phyloP scores from a whole-genome alignment of 495 filamentous ascomycete species.

The Hyphodiscus hymeniophilus region DNA sequence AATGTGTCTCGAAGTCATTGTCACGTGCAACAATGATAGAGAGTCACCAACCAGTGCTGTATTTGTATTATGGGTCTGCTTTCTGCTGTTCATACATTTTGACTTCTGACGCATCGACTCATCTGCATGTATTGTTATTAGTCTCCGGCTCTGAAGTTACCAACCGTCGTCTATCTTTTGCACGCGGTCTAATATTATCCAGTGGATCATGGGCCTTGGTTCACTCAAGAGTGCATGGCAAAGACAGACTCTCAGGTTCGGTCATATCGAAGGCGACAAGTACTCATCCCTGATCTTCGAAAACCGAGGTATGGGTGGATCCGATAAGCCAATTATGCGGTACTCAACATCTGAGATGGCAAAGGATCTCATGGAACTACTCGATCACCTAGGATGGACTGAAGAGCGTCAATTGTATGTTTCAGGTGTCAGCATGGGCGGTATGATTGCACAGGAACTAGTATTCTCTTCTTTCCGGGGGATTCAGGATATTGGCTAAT shows the following conservation, averaged over 20 bases:
- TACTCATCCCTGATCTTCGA: conserved; percentile 71
- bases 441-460: conserved; percentile 85
- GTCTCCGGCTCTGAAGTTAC: too few species aligned
- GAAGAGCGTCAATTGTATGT: conserved; percentile 52
- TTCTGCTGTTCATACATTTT: too few species aligned
- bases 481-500: not conserved
- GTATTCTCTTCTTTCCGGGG: conserved; percentile 21
- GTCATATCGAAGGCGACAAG: conserved; percentile 53
- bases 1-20: not conserved
- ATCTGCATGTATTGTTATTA: not conserved
- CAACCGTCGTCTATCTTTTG: too few species aligned
- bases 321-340: conserved; percentile 62
- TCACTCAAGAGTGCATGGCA: conserved; percentile 57
- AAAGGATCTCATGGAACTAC: conserved; percentile 57
- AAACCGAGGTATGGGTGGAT: conserved; percentile 68
- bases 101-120: too few species aligned
- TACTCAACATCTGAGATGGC: conserved; percentile 75
- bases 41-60: not conserved
- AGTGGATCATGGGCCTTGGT: conserved; percentile 62
- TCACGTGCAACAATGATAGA: not conserved
- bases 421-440: conserved; percentile 68
- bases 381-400: conserved; percentile 64
- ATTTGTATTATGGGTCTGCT: not conserved
- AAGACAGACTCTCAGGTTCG: conserved; percentile 68
- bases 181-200: conserved; percentile 15